Evolutionary conservation across 495 filamentous ascomycete genomes (phyloP).

Genomic region (Neurospora sp.): DNA sequence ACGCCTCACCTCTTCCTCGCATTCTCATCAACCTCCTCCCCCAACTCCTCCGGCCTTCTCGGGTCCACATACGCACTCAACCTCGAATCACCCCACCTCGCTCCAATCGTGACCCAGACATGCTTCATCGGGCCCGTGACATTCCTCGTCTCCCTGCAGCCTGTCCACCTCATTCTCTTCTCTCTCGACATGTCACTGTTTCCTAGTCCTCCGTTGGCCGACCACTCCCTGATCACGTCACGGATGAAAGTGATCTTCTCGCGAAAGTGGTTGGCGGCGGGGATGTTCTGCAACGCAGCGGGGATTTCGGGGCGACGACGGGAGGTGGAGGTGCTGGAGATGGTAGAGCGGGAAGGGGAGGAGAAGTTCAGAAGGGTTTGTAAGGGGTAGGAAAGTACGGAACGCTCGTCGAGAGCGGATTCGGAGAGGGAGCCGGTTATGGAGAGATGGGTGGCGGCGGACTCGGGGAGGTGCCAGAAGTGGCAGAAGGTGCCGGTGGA

Average conservation of each 20-base stretch:
- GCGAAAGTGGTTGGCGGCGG: slow-evolving; percentile 70
- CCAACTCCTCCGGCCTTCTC: slow-evolving; percentile 33
- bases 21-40: slow-evolving; percentile 37
- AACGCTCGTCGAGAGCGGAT: slow-evolving; percentile 51
- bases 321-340: slow-evolving; percentile 24
- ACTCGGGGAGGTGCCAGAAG: slow-evolving; percentile 71
- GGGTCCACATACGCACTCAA: slow-evolving; percentile 43
- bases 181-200: slow-evolving; percentile 41
- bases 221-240: slow-evolving; percentile 62
- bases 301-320: slow-evolving; percentile 44
- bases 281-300: slow-evolving; percentile 49
- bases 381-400: slow-evolving; percentile 51
- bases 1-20: neutral
- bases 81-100: slow-evolving; percentile 58
- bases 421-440: slow-evolving; percentile 55
- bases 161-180: slow-evolving; percentile 54
- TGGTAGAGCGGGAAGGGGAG: slow-evolving; percentile 27
- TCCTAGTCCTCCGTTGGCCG: slow-evolving; percentile 60
- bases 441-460: slow-evolving; percentile 53
- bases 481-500: slow-evolving; percentile 66
- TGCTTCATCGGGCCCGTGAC: slow-evolving; percentile 53
- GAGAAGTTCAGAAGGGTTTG: slow-evolving; percentile 48
- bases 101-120: slow-evolving; percentile 78
- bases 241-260: slow-evolving; percentile 69
- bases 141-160: slow-evolving; percentile 51